Evolutionary conservation across 2,329 filamentous ascomycete species (phyloP).

Genomic region (Colletotrichum sp.): DNA sequence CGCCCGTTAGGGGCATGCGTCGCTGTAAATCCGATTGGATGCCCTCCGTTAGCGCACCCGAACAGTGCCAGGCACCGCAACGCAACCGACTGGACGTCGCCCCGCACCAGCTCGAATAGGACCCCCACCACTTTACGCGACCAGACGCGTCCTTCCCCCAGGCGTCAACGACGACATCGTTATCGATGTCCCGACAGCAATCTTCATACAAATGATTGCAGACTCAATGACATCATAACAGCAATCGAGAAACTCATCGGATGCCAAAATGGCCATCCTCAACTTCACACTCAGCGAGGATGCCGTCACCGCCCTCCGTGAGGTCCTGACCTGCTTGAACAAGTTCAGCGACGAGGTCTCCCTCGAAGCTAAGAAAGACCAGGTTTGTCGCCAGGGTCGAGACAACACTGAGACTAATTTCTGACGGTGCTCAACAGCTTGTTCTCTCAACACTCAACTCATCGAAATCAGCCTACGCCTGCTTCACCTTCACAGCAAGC

Average conservation of each 20-base stretch:
- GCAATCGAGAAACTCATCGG: neutral
- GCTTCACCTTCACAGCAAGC: slow-evolving; percentile 69
- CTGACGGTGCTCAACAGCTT: slow-evolving; percentile 52
- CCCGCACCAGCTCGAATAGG: neutral
- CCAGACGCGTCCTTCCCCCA: neutral
- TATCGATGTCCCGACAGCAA: neutral
- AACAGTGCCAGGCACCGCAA: neutral
- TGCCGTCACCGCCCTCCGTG: slow-evolving; percentile 72
- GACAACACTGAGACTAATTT: no score
- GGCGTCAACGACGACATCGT: neutral
- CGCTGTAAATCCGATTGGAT: neutral
- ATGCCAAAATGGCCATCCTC: slow-evolving; percentile 60
- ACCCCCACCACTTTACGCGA: neutral
- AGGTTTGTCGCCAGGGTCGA: slow-evolving; percentile 47
- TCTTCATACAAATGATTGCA: slow-evolving; percentile 22
- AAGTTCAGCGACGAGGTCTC: slow-evolving; percentile 84
- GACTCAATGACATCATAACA: slow-evolving; percentile 46
- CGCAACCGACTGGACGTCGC: no score
- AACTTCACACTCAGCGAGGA: slow-evolving; percentile 78
- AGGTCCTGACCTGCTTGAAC: slow-evolving; percentile 74
- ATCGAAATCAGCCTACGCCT: slow-evolving; percentile 82
- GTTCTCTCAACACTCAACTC: slow-evolving; percentile 77
- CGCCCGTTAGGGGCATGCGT: neutral
- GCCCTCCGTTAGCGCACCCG: neutral
- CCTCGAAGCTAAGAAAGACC: slow-evolving; percentile 73